These are phyloP conservation scores for Chloromonas sp. DNA, from an alignment of 163 green algal genomes.

Conservation along the genomic window DNA sequence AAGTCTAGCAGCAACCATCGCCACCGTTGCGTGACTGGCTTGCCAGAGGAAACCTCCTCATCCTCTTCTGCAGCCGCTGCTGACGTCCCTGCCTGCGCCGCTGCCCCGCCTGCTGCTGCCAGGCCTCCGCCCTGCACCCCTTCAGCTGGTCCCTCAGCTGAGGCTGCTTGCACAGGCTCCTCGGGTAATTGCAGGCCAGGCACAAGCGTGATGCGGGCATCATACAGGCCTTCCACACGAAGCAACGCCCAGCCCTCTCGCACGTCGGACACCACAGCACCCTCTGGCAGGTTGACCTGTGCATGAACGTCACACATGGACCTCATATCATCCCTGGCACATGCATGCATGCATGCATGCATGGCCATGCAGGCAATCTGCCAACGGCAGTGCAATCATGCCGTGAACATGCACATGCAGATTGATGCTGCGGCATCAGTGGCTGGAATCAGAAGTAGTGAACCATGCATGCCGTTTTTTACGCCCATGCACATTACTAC, in stretches of 20 bases:
- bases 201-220: conserved; percentile 38
- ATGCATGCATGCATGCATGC: neutral
- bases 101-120: conserved; percentile 1
- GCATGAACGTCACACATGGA: neutral
- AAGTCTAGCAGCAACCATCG: conserved; percentile 38
- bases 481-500: conserved; percentile 1
- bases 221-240: conserved; percentile 38
- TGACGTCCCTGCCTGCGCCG: neutral
- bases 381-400: neutral
- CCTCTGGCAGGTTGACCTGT: conserved; percentile 33
- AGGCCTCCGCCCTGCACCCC: neutral
- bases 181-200: conserved; percentile 14
- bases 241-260: conserved; percentile 34
- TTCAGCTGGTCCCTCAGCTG: neutral
- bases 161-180: neutral
- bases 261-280: conserved; percentile 27
- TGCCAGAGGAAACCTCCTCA: conserved; percentile 14
- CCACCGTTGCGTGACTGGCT: conserved; percentile 24
- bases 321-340: neutral
- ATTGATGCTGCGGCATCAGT: too few relatives aligned
- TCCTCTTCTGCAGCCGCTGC: neutral
- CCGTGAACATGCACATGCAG: neutral
- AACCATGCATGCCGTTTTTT: too few relatives aligned
- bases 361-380: neutral
- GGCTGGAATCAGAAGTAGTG: too few relatives aligned